Base-by-base conservation (phyloP, 1,284 basidiomycete genomes). In the Ganoderma sp. region DNA sequence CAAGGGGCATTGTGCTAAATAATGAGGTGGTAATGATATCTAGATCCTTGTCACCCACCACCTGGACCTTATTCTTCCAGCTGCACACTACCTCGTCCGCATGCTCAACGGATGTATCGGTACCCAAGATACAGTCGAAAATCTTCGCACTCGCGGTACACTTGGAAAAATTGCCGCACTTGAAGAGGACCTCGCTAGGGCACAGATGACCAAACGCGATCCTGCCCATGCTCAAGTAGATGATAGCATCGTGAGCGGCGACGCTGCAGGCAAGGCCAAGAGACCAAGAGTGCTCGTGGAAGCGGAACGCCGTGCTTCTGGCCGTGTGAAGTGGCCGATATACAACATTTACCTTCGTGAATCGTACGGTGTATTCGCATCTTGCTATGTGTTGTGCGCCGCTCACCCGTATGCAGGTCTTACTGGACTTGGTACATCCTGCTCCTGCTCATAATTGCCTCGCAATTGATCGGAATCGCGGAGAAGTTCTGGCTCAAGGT, bases 401-500 rank as follows among this genome's bases (percentile, higher is more conserved):
- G 37, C 48, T 63, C 50, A 41, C 61, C 22, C 7, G 17, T 5
- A 19, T 28, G 15, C 28, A 92, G 86, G 37, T 89, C 84, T n/a
- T 91, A 90, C 73, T 86, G 85, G 84, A 88, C 87, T 5, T 83
- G 90, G 90, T 77, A 65, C 12, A 83, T 87, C 69, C 77, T 90
- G 8, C 74, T 78, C 3, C 64, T 82, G 45, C 74, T 90, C 39
- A 83, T 89, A 19, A 68, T 89, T 5, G 67, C 87, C 15, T 81
- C 81, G 19, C 85, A 90, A 69, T 15, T 78, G 32, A 73, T 89
- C 17, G 83, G 84, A 17, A 81, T 90, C 5, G 79, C 79, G 57
- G 90, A 91, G 76, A 91, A 89, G 75, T 72, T 90, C 9, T 95
- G 93, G 92, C 89, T 94, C 72, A 92, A 87, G 82, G 87, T 91